phyloP scores from a whole-genome alignment of 331 rosid genomes.

The Erythrophleum ivorense region DNA sequence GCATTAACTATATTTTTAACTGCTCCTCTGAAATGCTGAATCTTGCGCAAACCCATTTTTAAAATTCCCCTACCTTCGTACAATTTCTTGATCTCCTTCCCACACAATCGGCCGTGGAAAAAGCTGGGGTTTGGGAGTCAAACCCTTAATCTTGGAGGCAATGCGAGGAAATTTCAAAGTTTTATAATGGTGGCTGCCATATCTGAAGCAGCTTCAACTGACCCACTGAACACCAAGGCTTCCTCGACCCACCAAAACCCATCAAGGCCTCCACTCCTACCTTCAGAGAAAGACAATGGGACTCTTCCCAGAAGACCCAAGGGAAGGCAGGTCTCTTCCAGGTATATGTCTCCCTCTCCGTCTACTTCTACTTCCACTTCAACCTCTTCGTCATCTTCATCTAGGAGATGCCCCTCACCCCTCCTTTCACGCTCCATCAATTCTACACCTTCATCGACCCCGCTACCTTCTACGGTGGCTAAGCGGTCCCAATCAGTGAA shows the following conservation, averaged over 20 bases:
- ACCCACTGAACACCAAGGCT: conserved; percentile 43
- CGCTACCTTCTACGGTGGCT: conserved; percentile 52
- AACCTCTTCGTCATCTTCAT: conserved; percentile 63
- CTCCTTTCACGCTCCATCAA: conserved; percentile 84
- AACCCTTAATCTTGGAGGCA: conserved; percentile 45
- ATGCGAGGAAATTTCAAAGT: conserved; percentile 55
- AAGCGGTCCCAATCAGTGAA: conserved; percentile 91
- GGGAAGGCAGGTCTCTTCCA: conserved; percentile 91
- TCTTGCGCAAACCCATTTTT: conserved; percentile 45
- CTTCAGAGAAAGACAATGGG: conserved; percentile 75
- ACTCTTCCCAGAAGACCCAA: conserved; percentile 60
- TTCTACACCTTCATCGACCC: conserved; percentile 59
- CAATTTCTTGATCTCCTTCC: conserved; percentile 48
- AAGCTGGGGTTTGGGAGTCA: conserved; percentile 24
- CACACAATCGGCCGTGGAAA: not conserved
- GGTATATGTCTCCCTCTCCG: conserved; percentile 93
- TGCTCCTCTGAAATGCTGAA: conserved; percentile 44
- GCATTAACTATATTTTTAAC: conserved; percentile 31
- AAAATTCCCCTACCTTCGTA: conserved; percentile 12
- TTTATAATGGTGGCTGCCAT: conserved; percentile 87
- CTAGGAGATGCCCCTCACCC: conserved; percentile 92
- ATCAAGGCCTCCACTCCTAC: conserved; percentile 59
- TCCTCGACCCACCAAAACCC: conserved; percentile 38
- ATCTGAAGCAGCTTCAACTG: conserved; percentile 63
- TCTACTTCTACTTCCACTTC: conserved; percentile 73